Base-by-base conservation (phyloP, 768 basidiomycete species). In the Zangia roseola region DNA sequence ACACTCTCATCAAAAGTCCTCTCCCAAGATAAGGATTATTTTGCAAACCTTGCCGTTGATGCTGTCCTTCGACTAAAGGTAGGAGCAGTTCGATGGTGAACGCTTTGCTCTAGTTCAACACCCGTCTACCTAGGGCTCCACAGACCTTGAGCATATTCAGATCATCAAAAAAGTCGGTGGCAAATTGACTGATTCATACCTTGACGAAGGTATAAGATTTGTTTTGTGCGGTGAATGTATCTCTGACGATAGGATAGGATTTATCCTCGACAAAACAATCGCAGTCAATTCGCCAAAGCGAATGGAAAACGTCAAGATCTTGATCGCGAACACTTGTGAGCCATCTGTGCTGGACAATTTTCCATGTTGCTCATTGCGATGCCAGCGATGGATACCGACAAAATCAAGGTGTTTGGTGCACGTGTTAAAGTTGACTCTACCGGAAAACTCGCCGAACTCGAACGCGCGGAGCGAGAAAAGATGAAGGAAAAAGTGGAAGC, bases 111-210 rank as follows among this genome's bases (percentile, higher is more conserved):
- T 40, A 35, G n/a, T 20, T 31, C 54, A 40, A 58, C 37, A 25
- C 7, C 31, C n/a, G 2, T n/a, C 31, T 8, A 14, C 41, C 7
- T 60, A 93, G 88, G 97, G 97, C 31, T 97, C 94, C 31, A 94
- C 91, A 43, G 88, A 98, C 71, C 77, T 99, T 28, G 95, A 99
- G 57, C 94, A 97, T 68, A 97, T 99, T 56, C 95, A 99, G 71
- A 87, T 98, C 68, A 99, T 98, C 76, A 99, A 99, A 80, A 97
- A 97, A 72, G 91, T 91, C n/a, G 95, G 95, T 49, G 95, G 95
- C 43, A 99, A 97, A 74, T 78, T 99, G 60, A 95, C 93, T 0
- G 95, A 98, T 62, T 95, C 93, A 6, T 99, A 98, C 74, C 82
- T 99, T 28, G 94, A 97, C 62, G 97, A 98, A 74, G 95, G 92